Evolutionary conservation across 1,284 basidiomycete genomes (phyloP), one percentile per base, ranked within the genome.

Genomic region (Heterobasidion annosum): DNA sequence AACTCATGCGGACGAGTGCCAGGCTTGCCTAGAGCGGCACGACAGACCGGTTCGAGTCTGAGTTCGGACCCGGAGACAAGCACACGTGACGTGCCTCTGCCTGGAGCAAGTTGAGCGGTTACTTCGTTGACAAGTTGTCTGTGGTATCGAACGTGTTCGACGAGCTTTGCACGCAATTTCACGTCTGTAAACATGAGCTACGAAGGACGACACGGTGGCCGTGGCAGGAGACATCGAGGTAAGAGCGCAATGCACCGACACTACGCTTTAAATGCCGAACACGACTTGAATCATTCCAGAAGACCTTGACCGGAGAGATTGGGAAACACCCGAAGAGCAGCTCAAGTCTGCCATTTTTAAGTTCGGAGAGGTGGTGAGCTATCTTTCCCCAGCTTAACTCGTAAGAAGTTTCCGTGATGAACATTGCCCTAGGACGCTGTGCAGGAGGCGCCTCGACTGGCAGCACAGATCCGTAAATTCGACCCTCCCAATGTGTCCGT

Each of bases 361-460:
- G 63, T 74, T 89, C 55, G 90, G 89, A 50, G 90, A 94, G 73
- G 89, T 91, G 69, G 91, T 92, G 65, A 73, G 88, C 74, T n/a
- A 40, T 34, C 44, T 25, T 37, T 3, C 25, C 25, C 4, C 25
- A 25, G 25, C 25, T 25, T 43, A 8, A 18, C 51, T 19, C 35
- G 7, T 13, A 25, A 3, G 3, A 35, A 12, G 12, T 19, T 33
- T 44, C 50, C 47, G 40, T 37, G n/a, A 51, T 10, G 46, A 55
- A 51, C 60, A 61, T 34, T 62, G 62, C 42, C 8, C 57, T 25
- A 91, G 81, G 88, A 91, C 61, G 78, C 84, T 51, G 57, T 78
- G 9, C 82, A 90, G 60, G 84, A 92, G 63, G 66, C 92, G 9
- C 77, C 82, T 44, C 78, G 78, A 15, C 71, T 89, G 1, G 81